Evolutionary conservation across 139 green algal species (phyloP).

Genomic region (Chlorokybus atmophyticus): DNA sequence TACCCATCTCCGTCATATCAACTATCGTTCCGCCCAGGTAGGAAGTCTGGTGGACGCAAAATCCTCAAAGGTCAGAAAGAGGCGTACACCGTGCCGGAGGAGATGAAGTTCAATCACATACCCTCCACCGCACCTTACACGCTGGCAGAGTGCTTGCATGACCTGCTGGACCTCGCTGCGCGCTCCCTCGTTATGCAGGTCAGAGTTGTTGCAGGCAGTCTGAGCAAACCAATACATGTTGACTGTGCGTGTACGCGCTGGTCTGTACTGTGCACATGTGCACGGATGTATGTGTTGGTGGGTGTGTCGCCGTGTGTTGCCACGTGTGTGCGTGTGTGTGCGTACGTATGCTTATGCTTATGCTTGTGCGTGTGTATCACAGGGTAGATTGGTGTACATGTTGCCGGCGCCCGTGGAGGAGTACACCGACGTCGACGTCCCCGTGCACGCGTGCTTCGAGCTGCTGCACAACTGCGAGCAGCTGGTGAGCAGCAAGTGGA

Average conservation of each 20-base stretch:
- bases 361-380: conserved; percentile 44
- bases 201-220: too few relatives aligned
- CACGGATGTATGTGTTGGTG: conserved; percentile 12
- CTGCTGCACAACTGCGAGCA: conserved; percentile 64
- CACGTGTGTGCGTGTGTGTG: conserved; percentile 29
- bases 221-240: too few relatives aligned
- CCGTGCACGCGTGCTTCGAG: conserved; percentile 46
- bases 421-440: conserved; percentile 48
- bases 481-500: conserved; percentile 60
- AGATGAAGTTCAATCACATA: conserved; percentile 47
- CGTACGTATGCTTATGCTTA: background rate
- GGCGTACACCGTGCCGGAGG: conserved; percentile 21
- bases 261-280: background rate
- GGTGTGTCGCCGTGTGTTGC: conserved; percentile 57
- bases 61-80: conserved; percentile 12
- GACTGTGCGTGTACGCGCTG: background rate
- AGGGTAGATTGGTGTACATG: conserved; percentile 47
- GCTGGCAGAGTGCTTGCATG: conserved; percentile 72
- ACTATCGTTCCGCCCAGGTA: too few relatives aligned
- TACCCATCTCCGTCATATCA: too few relatives aligned
- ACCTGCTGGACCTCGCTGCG: conserved; percentile 74
- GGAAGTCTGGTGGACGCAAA: conserved; percentile 46
- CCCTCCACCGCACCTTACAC: conserved; percentile 60
- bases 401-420: conserved; percentile 16
- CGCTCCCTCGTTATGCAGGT: conserved; percentile 41